A percentile compares a stretch with the other conserved stretches of the same genome.
These are phyloP conservation scores for Carallia pectinifolia DNA, from an alignment of 345 rosid species.

Conservation along the genomic window DNA sequence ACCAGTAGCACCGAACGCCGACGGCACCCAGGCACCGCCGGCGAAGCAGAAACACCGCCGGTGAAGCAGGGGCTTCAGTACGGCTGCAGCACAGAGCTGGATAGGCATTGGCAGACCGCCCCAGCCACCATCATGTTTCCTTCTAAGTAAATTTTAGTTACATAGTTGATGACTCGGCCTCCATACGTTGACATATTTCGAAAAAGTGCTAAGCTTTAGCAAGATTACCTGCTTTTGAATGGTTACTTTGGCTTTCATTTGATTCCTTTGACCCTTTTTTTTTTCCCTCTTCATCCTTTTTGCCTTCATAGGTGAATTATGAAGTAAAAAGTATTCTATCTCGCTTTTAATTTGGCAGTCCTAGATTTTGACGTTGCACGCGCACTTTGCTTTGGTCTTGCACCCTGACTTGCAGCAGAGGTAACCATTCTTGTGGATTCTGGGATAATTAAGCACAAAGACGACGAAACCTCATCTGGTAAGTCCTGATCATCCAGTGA, in stretches of 20 bases:
- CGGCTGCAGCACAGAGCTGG: no score
- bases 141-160: no score
- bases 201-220: no score
- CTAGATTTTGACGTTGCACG: conserved; percentile 96
- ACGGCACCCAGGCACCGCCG: no score
- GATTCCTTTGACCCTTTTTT: no score
- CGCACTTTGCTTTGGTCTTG: conserved; percentile 95
- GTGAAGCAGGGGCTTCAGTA: no score
- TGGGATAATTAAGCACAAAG: conserved; percentile 96
- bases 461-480: conserved; percentile 57
- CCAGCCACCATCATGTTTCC: no score
- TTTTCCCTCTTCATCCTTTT: not conserved
- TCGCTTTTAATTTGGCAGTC: conserved; percentile 46
- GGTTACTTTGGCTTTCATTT: not conserved
- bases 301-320: not conserved
- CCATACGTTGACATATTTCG: no score
- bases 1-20: no score
- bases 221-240: not conserved
- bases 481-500: conserved; percentile 38
- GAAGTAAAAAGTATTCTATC: not conserved
- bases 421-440: conserved; percentile 90
- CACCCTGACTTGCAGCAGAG: conserved; percentile 99
- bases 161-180: no score
- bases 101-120: no score
- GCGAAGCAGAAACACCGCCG: no score